A percentile compares a stretch with the other conserved stretches of the same genome.
These are phyloP conservation scores for Lipomyces sp. DNA, from an alignment of 805 yeast genomes.

Conservation along the genomic window DNA sequence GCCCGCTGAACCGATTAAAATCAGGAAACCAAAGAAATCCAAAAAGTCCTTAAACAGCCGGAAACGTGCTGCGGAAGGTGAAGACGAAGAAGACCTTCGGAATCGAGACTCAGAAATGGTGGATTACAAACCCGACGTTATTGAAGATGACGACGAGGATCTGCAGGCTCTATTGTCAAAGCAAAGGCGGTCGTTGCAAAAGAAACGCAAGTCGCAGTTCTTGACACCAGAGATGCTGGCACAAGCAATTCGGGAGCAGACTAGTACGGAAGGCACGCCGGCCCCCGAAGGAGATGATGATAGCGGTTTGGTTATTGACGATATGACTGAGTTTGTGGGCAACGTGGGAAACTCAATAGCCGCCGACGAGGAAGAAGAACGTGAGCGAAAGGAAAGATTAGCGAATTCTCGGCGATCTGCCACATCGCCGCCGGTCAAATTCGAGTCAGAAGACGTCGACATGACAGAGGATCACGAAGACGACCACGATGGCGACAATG, in stretches of 20 bases:
- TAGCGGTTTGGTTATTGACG: constrained; percentile 49
- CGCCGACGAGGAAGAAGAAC: constrained; percentile 25
- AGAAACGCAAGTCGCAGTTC: constrained; percentile 33
- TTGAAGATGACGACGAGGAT: constrained; percentile 47
- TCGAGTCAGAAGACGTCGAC: background rate
- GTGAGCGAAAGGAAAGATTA: constrained; percentile 13
- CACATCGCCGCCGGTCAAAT: background rate
- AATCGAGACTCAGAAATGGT: constrained; percentile 46
- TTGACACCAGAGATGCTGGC: constrained; percentile 40
- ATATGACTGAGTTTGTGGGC: constrained; percentile 48
- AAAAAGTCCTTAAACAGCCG: constrained; percentile 49
- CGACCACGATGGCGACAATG: constrained; percentile 4
- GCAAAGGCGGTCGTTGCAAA: constrained; percentile 45
- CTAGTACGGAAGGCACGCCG: constrained; percentile 38
- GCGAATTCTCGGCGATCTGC: constrained; percentile 8
- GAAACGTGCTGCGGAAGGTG: constrained; percentile 40
- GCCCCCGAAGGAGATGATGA: constrained; percentile 38
- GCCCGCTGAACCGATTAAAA: constrained; percentile 44
- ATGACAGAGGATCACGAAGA: constrained; percentile 12
- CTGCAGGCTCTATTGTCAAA: constrained; percentile 45
- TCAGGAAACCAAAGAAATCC: constrained; percentile 53
- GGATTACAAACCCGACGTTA: constrained; percentile 41
- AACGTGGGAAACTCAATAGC: constrained; percentile 31
- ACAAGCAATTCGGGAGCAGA: constrained; percentile 41
- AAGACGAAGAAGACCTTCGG: constrained; percentile 43